phyloP scores from a whole-genome alignment of 306 rosid species.

The Abrus pulchellus region DNA sequence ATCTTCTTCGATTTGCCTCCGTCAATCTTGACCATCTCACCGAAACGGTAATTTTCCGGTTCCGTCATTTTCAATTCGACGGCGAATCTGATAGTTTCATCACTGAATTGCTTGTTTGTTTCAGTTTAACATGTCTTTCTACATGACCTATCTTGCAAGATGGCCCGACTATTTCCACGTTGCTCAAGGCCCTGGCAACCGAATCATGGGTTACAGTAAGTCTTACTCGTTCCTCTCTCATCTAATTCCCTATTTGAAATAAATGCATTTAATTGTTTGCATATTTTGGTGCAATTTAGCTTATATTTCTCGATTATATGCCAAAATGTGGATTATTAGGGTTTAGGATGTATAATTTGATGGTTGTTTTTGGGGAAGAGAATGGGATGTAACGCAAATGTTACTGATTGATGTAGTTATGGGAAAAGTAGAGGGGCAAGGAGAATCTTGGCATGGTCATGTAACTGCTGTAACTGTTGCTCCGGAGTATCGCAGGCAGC shows the following conservation, averaged over 20 bases:
- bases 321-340: neutral
- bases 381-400: neutral
- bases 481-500: slow-evolving; percentile 95
- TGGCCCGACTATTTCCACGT: slow-evolving; percentile 99
- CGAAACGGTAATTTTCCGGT: slow-evolving; percentile 68
- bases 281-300: slow-evolving; percentile 2
- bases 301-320: slow-evolving; percentile 4
- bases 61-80: neutral
- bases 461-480: slow-evolving; percentile 96
- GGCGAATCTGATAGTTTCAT: neutral
- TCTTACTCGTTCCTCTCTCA: neutral
- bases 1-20: slow-evolving; percentile 86
- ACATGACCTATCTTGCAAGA: slow-evolving; percentile 96
- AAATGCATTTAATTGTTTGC: slow-evolving; percentile 11
- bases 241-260: neutral
- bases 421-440: slow-evolving; percentile 99
- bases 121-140: slow-evolving; percentile 98
- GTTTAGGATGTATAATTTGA: neutral
- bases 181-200: slow-evolving; percentile 85
- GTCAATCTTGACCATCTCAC: slow-evolving; percentile 98
- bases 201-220: slow-evolving; percentile 97
- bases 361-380: slow-evolving; percentile 4
- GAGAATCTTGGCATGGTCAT: slow-evolving; percentile 99
- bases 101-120: neutral
- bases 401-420: slow-evolving; percentile 67